A percentile compares a stretch with the other conserved stretches of the same genome.
These are phyloP conservation scores for Aurinia saxatilis DNA, from an alignment of 345 rosid genomes.

Conservation along the genomic window DNA sequence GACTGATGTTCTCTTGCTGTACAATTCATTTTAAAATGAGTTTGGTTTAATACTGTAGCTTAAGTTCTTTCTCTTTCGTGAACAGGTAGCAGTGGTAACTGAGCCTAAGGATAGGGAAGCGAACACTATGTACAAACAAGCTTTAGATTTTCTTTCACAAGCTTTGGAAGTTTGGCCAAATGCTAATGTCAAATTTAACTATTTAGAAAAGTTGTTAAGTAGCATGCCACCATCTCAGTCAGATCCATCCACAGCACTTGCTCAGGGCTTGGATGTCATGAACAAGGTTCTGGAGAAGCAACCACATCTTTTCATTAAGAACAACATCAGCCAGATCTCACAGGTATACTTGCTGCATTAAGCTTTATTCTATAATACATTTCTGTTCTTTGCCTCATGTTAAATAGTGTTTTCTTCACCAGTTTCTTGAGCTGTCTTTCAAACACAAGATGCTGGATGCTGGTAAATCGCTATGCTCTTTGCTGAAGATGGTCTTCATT, in stretches of 20 bases:
- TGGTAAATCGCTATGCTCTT: slow-evolving; percentile 86
- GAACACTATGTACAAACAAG: slow-evolving; percentile 82
- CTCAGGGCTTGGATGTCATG: slow-evolving; percentile 98
- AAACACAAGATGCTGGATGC: slow-evolving; percentile 89
- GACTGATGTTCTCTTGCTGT: background rate
- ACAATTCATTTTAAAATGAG: background rate
- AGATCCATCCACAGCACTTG: slow-evolving; percentile 91
- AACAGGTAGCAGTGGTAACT: slow-evolving; percentile 91
- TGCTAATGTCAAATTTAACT: slow-evolving; percentile 92
- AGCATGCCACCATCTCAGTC: slow-evolving; percentile 86
- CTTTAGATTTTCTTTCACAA: slow-evolving; percentile 81
- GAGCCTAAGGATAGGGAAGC: slow-evolving; percentile 96
- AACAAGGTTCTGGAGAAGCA: slow-evolving; percentile 96
- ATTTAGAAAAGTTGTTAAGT: slow-evolving; percentile 83
- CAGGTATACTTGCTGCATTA: slow-evolving; percentile 49
- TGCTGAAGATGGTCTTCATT: slow-evolving; percentile 86
- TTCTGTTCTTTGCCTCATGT: slow-evolving; percentile 3
- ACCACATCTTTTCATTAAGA: slow-evolving; percentile 83
- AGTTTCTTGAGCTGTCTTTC: slow-evolving; percentile 97
- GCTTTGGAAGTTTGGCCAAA: slow-evolving; percentile 98
- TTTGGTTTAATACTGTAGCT: slow-evolving; percentile 9
- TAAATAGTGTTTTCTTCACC: slow-evolving; percentile 26
- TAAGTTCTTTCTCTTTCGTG: slow-evolving; percentile 8
- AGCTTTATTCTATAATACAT: slow-evolving; percentile 8
- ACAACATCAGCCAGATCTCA: slow-evolving; percentile 82